Conservation (phyloP, 306 rosid species). For the Pterocarpus santalinus region DNA sequence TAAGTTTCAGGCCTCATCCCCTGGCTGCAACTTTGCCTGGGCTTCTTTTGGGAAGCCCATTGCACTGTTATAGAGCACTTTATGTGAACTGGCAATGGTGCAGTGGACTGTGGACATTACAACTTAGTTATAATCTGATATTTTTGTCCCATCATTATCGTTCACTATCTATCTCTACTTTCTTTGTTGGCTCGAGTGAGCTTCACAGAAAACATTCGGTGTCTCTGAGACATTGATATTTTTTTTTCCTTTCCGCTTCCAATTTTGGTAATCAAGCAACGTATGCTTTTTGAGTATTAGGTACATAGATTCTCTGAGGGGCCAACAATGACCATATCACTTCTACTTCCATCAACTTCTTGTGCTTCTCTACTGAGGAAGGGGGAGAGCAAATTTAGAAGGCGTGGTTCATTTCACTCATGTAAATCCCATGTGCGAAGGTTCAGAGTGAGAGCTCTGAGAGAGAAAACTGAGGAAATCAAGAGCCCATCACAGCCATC, state of each 20-base stretch:
- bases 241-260: not conserved
- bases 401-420: constrained; percentile 43
- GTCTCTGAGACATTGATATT: not conserved
- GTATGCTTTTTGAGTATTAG: constrained; percentile 43
- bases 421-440: constrained; percentile 46
- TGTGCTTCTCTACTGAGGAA: constrained; percentile 53
- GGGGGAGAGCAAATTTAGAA: constrained; percentile 39
- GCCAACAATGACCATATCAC: constrained; percentile 59
- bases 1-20: constrained; percentile 7
- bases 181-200: constrained; percentile 43
- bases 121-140: constrained; percentile 35
- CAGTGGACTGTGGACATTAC: not conserved
- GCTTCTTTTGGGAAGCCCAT: constrained; percentile 39
- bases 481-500: constrained; percentile 64
- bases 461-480: constrained; percentile 78
- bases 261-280: constrained; percentile 16
- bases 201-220: constrained; percentile 20
- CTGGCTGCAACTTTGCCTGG: not conserved
- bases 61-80: not conserved
- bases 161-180: constrained; percentile 3
- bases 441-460: constrained; percentile 73
- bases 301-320: constrained; percentile 34
- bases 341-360: constrained; percentile 49
- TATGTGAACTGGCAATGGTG: constrained; percentile 17
- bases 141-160: constrained; percentile 48